These are phyloP conservation scores for Nicotiana rustica DNA, from an alignment of 305 asterid genomes.

Conservation along the genomic window DNA sequence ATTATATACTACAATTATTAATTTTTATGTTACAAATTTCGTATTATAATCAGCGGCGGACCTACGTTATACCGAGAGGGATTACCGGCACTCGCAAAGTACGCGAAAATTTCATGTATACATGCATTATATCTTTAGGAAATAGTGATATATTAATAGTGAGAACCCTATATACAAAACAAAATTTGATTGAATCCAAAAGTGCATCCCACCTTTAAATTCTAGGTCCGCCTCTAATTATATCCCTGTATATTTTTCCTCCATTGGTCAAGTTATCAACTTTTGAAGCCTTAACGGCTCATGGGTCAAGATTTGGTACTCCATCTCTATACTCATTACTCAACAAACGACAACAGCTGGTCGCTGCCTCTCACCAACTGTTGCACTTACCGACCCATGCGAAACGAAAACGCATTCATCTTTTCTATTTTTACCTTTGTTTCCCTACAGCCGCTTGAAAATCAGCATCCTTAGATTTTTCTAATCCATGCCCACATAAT, in stretches of 20 bases:
- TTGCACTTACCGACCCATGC: conserved; percentile 13
- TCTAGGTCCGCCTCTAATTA: too few relatives aligned
- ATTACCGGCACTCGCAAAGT: too few relatives aligned
- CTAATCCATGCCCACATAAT: background rate
- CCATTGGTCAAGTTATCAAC: background rate
- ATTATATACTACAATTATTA: background rate
- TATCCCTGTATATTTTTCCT: background rate
- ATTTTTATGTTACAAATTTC: too few relatives aligned
- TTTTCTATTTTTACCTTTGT: background rate
- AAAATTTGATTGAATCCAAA: too few relatives aligned
- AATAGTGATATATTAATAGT: too few relatives aligned
- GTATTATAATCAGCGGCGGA: too few relatives aligned
- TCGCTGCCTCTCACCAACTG: conserved; percentile 11
- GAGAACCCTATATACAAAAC: too few relatives aligned
- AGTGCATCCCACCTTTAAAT: too few relatives aligned
- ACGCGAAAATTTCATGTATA: too few relatives aligned
- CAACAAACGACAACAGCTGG: background rate
- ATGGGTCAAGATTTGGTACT: background rate
- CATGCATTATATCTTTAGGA: too few relatives aligned
- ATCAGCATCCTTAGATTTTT: conserved; percentile 20
- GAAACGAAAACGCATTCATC: background rate
- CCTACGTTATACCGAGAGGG: too few relatives aligned
- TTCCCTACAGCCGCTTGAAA: background rate
- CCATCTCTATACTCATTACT: too few relatives aligned
- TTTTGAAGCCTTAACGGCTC: background rate